Percentiles rank a stretch among this genome's conserved stretches.
These are phyloP conservation scores for Piper longum DNA, from an alignment of 164 flowering plant genomes.

Conservation along the genomic window DNA sequence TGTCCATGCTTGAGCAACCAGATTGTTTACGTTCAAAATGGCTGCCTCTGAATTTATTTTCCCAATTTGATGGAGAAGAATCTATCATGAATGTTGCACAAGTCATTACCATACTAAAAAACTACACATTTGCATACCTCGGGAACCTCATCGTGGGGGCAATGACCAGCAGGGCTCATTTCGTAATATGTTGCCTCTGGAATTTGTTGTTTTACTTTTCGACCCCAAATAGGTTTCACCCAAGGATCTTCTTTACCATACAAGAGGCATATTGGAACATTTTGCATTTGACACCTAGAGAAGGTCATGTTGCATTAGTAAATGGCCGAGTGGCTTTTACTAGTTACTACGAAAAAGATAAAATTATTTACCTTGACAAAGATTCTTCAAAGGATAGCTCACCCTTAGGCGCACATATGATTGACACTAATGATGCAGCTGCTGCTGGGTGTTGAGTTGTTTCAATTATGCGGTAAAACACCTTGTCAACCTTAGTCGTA, in stretches of 20 bases:
- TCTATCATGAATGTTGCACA: neutral
- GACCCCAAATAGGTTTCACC: slow-evolving; percentile 87
- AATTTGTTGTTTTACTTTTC: slow-evolving; percentile 51
- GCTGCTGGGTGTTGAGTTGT: slow-evolving; percentile 90
- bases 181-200: slow-evolving; percentile 87
- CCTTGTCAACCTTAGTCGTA: slow-evolving; percentile 67
- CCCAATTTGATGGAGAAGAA: neutral
- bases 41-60: no score
- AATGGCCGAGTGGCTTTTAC: neutral
- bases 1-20: no score
- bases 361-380: slow-evolving; percentile 33
- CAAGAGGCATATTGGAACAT: slow-evolving; percentile 67
- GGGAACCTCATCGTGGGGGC: slow-evolving; percentile 98
- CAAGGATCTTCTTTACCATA: slow-evolving; percentile 98
- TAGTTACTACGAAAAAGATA: neutral
- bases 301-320: slow-evolving; percentile 1
- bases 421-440: slow-evolving; percentile 92
- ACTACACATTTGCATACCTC: slow-evolving; percentile 39
- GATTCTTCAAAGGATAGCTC: slow-evolving; percentile 68
- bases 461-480: slow-evolving; percentile 62
- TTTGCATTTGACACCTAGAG: slow-evolving; percentile 47
- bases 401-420: slow-evolving; percentile 85
- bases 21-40: no score
- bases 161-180: slow-evolving; percentile 97
- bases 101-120: neutral